Conservation (phyloP, 148 eudicot species). For the Silene uniflora region DNA sequence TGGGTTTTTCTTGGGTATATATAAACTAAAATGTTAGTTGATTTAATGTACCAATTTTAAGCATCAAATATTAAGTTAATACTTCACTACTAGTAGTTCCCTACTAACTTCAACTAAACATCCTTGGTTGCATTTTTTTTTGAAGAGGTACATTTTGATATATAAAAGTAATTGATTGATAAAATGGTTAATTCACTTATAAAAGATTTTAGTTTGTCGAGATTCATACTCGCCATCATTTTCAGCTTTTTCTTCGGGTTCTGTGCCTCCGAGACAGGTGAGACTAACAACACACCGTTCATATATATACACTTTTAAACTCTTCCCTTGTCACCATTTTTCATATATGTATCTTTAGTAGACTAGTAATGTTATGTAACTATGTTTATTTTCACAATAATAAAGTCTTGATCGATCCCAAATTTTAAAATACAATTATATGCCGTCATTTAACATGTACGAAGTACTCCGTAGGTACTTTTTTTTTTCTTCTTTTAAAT, state of each 20-base stretch:
- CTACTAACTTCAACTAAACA: constrained; percentile 6
- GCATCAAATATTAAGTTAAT: neutral
- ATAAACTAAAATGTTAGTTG: constrained; percentile 11
- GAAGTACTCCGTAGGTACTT: too few relatives aligned
- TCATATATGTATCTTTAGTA: neutral
- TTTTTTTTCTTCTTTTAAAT: too few relatives aligned
- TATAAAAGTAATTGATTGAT: too few relatives aligned
- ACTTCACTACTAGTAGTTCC: neutral
- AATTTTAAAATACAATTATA: too few relatives aligned
- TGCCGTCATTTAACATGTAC: too few relatives aligned
- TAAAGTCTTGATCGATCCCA: too few relatives aligned
- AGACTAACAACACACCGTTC: too few relatives aligned
- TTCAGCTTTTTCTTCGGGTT: constrained; percentile 25
- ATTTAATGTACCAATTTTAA: neutral
- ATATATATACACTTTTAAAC: neutral
- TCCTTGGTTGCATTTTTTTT: neutral
- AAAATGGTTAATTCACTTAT: constrained; percentile 11
- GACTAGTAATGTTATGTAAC: neutral
- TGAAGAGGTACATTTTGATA: too few relatives aligned
- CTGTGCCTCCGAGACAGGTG: constrained; percentile 46
- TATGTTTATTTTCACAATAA: neutral
- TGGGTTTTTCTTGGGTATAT: neutral
- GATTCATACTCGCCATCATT: constrained; percentile 18
- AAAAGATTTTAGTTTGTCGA: constrained; percentile 23
- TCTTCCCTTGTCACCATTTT: neutral